phyloP scores from a whole-genome alignment of 1,139 yeast species.

The Debaryomyces singareniensis region DNA sequence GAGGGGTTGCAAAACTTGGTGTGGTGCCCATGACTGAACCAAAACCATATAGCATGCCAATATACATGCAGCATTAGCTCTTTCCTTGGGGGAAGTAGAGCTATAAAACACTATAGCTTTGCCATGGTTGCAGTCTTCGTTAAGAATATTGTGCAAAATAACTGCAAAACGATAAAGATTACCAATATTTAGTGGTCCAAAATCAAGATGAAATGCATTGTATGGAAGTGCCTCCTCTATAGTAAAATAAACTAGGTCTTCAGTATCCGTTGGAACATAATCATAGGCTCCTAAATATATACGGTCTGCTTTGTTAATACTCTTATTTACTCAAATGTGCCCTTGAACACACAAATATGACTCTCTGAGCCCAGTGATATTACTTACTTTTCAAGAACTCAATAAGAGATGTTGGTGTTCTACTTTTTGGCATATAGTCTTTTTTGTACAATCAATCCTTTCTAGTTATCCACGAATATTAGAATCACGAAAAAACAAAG shows the following conservation, averaged over 20 bases:
- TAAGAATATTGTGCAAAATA: conserved; percentile 81
- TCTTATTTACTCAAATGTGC: not conserved
- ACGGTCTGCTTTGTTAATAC: conserved; percentile 43
- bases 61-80: conserved; percentile 93
- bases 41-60: conserved; percentile 91
- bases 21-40: conserved; percentile 98
- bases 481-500: too few relatives aligned
- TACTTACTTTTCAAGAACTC: conserved; percentile 43
- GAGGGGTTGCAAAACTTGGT: conserved; percentile 90
- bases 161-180: conserved; percentile 93
- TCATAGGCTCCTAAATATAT: conserved; percentile 90
- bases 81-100: conserved; percentile 67
- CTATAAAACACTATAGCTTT: conserved; percentile 91
- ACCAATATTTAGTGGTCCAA: conserved; percentile 93
- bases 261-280: conserved; percentile 68
- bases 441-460: too few relatives aligned
- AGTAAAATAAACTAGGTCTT: conserved; percentile 76
- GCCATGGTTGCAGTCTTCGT: conserved; percentile 76
- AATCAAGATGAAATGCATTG: conserved; percentile 89
- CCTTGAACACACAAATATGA: not conserved
- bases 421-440: conserved; percentile 16
- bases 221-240: conserved; percentile 89
- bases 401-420: conserved; percentile 27
- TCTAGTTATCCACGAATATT: too few relatives aligned
- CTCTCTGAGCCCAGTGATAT: conserved; percentile 6